Evolutionary conservation across 371 early-diverging fungal species (phyloP), one percentile per base, ranked within the genome.

Genomic region (Nematocida homosporus): DNA sequence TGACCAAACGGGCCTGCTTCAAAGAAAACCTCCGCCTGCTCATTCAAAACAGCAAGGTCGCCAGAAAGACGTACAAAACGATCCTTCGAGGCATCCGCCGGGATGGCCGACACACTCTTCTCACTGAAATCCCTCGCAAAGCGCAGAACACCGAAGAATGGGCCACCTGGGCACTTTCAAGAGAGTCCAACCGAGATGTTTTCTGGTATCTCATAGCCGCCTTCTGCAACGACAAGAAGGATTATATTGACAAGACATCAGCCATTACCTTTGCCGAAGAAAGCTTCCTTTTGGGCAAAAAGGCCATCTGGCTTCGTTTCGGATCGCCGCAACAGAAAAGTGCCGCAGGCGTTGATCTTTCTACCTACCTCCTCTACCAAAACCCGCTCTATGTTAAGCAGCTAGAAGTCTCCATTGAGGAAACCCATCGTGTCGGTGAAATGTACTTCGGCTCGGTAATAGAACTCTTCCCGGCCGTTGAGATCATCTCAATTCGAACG

Each of bases 131-230:
- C 32, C 57, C 75, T 29, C 29, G n/a, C 10, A 27, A 1, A 6
- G 23, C 23, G 0, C 38, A 61, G 8, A 50, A 61, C 44, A 38
- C 4, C 23, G 35, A 29, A 23, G 25, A 25, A 29, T 72, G 75
- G 75, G 29, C 30, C 0, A 20, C 13, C 32, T 72, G 75, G 75
- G 4, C 48, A 6, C 75, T 72, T 16, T 47, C 32, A 4, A 38
- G 60, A 72, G 63, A 57, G 25, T 13, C n/a, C 0, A 57, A 72
- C 53, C 20, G 29, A 48, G 75, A 72, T 34, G 35, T 72, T 3
- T 47, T 72, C 53, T 72, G 75, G 75, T 61, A 72, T 55, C 50
- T 72, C 6, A 61, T 23, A 44, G 27, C 75, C 27, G 30, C 75
- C 18, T 53, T 72, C n/a, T 72, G 75, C 61, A 72, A 72, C 57